Evolutionary conservation across 192 early-diverging fungal species (phyloP), one percentile per base, ranked within the genome.

Genomic region (Oehlia diaphana): DNA sequence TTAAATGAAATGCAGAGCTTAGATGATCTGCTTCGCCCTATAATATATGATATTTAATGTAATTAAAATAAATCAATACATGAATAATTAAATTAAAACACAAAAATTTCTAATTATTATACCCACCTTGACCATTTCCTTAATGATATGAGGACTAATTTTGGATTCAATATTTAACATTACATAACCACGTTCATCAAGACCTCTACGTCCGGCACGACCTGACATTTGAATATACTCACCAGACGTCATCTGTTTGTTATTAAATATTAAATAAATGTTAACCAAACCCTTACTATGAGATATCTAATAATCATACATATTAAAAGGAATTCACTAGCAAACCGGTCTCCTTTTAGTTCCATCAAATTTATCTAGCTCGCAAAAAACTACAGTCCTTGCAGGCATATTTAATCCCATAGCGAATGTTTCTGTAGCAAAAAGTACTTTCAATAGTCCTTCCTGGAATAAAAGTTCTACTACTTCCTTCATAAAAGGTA

Each of bases 211-310:
- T 72, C 98, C 98, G 16, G 98, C 98, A 82, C 98, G 94, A 63
- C 98, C 98, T 82, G 93, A 95, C 98, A 99, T 99, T 86, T 99
- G 98, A 85, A 98, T 99, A 85, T 99, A 99, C 87, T 99, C 98
- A 81, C 98, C 98, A 44, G 90, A 90, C 72, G 91, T 90, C 23
- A 89, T 83, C 87, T 77, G 7, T 28, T 42, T 77, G 7, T 28
- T 42, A 62, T 49, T 26, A 35, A 26, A 33, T 35, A 61, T 21
- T n/a, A 53, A 79, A 2, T 68, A 68, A 67, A 31, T 39, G 65
- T 72, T 31, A 72, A 47, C 16, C 26, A 26, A 31, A 72, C 73
- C 5, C 42, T 44, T 14, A 37, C 10, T 6, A 7, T 21, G 21
- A 70, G 21, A 8, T 21, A n/a, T 21, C 8, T 3, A 70, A 6